Base-by-base conservation (phyloP, 2,329 filamentous ascomycete species). In the Pleoardoris graminearum region DNA sequence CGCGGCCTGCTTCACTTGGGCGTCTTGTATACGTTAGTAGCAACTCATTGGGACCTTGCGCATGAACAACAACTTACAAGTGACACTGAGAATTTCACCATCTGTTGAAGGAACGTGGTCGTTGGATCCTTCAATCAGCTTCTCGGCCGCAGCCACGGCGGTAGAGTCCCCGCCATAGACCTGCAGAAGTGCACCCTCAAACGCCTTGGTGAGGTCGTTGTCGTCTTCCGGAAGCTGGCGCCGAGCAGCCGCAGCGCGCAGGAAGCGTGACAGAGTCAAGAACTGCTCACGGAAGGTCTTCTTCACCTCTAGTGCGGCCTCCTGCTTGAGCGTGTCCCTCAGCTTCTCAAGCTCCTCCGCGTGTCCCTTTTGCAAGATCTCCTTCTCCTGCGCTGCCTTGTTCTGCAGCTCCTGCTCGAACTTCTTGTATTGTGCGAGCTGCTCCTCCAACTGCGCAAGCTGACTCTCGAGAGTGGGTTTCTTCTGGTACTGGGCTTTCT, bases 111-210 rank as follows among this genome's bases (percentile, higher is more conserved):
- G 75, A 1, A 89, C 85, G 53, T 79, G 79, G 59, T 93, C 89
- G 12, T 85, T 80, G 22, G 84, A 80, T 29, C 88, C 89, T 53
- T 90, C 80, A 50, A 91, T 88, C 52, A 95, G 80, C 78, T 89
- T 91, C 67, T 90, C 75, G 76, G 91, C 91, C 51, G 88, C 84
- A 48, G 83, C 77, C 21, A 94, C 89, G 45, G 89, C 90, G 61
- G 78, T 81, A 58, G 89, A 83, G 65, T 93, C 89, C 41, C 90
- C 90, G 39, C 85, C 84, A 74, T 95, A 94, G 27, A 94, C 87
- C 54, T 87, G 82, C 41, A 91, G 79, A 52, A 95, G 79, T 29
- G 90, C 85, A 47, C 89, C 89, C 75, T 95, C 90, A 54, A 94
- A 85, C 30, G 89, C 90, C 74, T 86, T 85, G 74, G 86, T 90